Evolutionary conservation across 805 yeast genomes (phyloP), one percentile per base, ranked within the genome.

Genomic region (Tetrapisispora phaffii): DNA sequence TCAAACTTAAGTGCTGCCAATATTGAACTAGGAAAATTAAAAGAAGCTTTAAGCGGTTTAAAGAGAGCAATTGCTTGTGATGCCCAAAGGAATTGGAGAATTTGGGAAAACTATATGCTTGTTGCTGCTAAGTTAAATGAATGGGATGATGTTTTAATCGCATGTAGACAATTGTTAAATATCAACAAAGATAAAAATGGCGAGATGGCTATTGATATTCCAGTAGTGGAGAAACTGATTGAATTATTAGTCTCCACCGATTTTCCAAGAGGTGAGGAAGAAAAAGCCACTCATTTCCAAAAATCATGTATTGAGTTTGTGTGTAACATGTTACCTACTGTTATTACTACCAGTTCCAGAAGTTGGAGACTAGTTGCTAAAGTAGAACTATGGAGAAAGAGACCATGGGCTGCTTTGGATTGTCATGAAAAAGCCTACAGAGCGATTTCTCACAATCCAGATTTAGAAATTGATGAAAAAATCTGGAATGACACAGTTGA

Each of bases 341-440:
- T 85, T 7, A 77, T 85, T 42, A 82, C 80, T n/a, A 70, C 77
- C 12, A 62, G 60, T 28, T 62, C 72, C 5, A 72, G 86, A 54
- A 69, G 84, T 46, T 89, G 96, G 95, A 75, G 86, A 58, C 65
- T 85, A 6, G 81, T 86, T n/a, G 84, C 95, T 3, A 75, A 76
- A 54, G 95, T 87, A 13, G 89, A 88, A 57, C 57, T 84, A 9
- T 90, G 97, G 97, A 76, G 90, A 56, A 71, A 73, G 32, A 77
- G 75, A 54, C 96, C 96, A 15, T 88, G 97, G 96, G 75, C 77
- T 5, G 84, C 96, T 0, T 69, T 93, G 43, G 93, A 82, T 26
- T 80, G 87, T 54, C 81, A 83, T 54, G 96, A 88, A 56, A 85
- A 83, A 62, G 96, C 95, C 0, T 87, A 76, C 59, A 73, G 96